These are phyloP conservation scores for Marsdenia floribunda DNA, from an alignment of 257 asterid genomes.

Conservation along the genomic window DNA sequence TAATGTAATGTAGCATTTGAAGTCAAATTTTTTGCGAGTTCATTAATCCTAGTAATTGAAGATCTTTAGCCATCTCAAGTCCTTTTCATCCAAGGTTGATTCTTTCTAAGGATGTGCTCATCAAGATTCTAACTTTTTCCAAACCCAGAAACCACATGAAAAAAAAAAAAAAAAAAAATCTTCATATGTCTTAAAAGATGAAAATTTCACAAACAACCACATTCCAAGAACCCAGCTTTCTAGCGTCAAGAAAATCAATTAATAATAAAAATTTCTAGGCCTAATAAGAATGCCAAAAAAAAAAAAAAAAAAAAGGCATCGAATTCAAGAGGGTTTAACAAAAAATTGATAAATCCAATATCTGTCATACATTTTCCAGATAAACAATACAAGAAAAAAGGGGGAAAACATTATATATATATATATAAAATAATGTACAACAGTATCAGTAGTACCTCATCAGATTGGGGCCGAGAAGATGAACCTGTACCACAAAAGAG, in stretches of 20 bases:
- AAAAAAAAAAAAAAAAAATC: too few species aligned
- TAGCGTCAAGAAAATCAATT: neutral
- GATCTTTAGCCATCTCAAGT: neutral
- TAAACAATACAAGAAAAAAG: neutral
- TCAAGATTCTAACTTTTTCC: neutral
- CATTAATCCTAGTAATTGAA: neutral
- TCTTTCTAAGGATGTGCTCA: neutral
- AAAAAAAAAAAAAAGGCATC: neutral
- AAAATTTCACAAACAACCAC: conserved; percentile 1
- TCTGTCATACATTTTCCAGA: neutral
- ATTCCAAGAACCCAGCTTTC: neutral
- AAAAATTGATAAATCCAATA: neutral
- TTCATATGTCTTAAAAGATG: neutral
- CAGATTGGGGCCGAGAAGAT: conserved; percentile 12
- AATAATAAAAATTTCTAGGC: neutral
- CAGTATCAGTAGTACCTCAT: conserved; percentile 20
- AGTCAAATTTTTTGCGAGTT: neutral
- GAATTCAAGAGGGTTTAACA: neutral
- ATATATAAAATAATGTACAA: too few species aligned
- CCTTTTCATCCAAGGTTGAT: neutral
- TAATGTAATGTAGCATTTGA: neutral
- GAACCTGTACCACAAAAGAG: conserved; percentile 33
- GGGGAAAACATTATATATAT: too few species aligned
- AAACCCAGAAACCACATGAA: too few species aligned
- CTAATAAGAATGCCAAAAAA: neutral